Conservation (phyloP, 345 rosid species). For the Microcos paniculata region DNA sequence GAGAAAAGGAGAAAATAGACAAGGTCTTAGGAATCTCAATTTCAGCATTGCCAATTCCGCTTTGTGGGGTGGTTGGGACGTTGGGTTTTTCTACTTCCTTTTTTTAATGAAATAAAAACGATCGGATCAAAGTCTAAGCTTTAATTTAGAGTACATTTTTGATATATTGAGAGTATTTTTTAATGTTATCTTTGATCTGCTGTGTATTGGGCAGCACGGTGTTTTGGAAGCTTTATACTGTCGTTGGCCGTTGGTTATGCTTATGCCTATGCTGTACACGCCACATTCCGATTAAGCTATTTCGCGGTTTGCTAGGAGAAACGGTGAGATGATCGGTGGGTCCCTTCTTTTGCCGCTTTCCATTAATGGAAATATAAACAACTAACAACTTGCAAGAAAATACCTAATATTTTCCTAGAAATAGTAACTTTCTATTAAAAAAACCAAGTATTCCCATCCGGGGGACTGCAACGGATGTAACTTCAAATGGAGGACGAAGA, state of each 20-base stretch:
- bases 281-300: not conserved
- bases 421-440: too few species aligned
- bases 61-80: not conserved
- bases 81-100: not conserved
- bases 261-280: not conserved
- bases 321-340: not conserved
- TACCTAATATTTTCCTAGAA: too few species aligned
- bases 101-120: not conserved
- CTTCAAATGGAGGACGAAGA: too few species aligned
- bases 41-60: conserved; percentile 20
- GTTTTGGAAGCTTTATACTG: not conserved
- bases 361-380: too few species aligned
- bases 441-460: too few species aligned
- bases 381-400: too few species aligned
- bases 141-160: not conserved
- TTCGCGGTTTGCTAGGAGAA: not conserved
- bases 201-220: not conserved
- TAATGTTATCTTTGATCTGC: not conserved
- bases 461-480: too few species aligned
- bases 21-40: conserved; percentile 5
- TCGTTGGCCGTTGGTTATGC: not conserved
- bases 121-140: not conserved
- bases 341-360: too few species aligned
- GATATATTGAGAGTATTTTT: not conserved
- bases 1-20: conserved; percentile 1